Conservation (phyloP, 2,329 filamentous ascomycete genomes). For the Colletotrichum noveboracense region DNA sequence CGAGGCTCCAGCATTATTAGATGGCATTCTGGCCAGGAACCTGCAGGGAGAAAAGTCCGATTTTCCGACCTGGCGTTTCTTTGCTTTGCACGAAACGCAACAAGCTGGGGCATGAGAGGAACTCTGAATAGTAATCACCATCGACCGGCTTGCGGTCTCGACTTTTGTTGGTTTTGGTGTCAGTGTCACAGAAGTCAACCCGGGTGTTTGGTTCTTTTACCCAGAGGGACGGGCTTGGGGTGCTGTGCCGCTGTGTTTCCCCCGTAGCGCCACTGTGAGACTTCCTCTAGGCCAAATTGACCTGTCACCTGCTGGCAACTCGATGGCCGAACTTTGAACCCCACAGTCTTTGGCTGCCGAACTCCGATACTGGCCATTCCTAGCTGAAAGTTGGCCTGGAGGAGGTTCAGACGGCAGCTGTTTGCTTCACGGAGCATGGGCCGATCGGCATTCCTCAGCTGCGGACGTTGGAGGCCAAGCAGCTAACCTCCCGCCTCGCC, state of each 20-base stretch:
- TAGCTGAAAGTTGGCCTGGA: not conserved
- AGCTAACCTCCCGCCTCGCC: not conserved
- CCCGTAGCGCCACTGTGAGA: not conserved
- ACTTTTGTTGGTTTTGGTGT: not conserved
- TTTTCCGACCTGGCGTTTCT: not conserved
- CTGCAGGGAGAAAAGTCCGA: not conserved
- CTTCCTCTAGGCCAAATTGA: not conserved
- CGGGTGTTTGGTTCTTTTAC: not conserved
- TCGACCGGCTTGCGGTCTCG: not conserved
- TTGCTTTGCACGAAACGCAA: not conserved
- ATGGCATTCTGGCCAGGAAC: constrained; percentile 1
- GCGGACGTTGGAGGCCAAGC: constrained; percentile 1
- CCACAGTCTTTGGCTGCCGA: constrained; percentile 12
- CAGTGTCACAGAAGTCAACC: not conserved
- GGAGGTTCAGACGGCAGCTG: not conserved
- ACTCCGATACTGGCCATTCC: not conserved
- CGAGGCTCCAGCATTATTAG: not conserved
- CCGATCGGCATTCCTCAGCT: not conserved
- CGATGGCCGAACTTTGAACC: not conserved
- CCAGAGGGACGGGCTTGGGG: not conserved
- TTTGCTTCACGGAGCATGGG: not conserved
- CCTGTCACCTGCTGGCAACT: not conserved
- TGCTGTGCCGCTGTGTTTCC: not conserved
- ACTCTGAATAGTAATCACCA: not conserved
- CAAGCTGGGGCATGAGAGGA: not conserved